phyloP scores from a whole-genome alignment of 257 asterid genomes.

The Jacaranda copaia region DNA sequence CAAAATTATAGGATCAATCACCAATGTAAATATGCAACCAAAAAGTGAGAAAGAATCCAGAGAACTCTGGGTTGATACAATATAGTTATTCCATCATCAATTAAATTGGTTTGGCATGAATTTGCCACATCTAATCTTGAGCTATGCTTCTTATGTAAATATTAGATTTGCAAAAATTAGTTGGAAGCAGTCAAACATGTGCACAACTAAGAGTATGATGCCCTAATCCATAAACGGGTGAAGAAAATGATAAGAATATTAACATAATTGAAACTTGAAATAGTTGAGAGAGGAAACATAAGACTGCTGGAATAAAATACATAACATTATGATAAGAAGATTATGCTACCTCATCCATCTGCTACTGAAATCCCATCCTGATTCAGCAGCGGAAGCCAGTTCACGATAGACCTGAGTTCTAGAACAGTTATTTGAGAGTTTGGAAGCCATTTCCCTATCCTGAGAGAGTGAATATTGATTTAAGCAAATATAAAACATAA shows the following conservation, averaged over 20 bases:
- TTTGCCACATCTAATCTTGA: too few species aligned
- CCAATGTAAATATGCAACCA: background rate
- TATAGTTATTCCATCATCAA: too few species aligned
- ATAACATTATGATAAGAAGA: background rate
- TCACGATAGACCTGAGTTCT: slow-evolving; percentile 72
- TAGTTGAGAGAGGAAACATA: background rate
- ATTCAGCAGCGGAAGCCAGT: slow-evolving; percentile 87
- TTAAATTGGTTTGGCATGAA: too few species aligned
- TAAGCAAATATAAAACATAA: background rate
- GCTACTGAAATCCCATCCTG: slow-evolving; percentile 97
- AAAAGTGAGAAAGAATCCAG: background rate
- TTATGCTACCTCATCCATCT: slow-evolving; percentile 92
- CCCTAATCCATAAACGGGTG: too few species aligned
- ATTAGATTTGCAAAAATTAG: too few species aligned
- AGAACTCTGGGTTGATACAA: too few species aligned
- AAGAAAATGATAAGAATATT: background rate
- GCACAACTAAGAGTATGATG: too few species aligned
- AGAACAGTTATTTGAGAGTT: slow-evolving; percentile 54
- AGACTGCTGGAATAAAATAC: background rate
- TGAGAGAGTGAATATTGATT: slow-evolving; percentile 31
- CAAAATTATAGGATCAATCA: background rate
- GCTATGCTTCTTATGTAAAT: too few species aligned
- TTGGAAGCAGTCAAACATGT: too few species aligned
- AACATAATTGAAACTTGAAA: background rate
- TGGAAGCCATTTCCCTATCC: slow-evolving; percentile 83